Evolutionary conservation across 768 basidiomycete genomes (phyloP).

Genomic region (Mycena maculata): DNA sequence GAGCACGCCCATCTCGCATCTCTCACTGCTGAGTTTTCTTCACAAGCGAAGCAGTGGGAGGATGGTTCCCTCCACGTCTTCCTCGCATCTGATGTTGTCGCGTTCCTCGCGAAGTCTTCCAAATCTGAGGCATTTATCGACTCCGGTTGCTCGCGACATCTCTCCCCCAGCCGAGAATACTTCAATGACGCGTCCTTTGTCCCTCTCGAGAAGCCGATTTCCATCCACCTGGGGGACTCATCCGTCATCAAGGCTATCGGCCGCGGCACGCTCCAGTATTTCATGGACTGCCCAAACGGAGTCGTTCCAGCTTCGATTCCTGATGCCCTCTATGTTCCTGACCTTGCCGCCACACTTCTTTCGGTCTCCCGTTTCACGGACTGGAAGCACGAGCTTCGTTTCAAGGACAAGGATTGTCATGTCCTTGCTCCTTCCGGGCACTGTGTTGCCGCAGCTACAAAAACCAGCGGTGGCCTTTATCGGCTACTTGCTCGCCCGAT

Average conservation of each 20-base stretch:
- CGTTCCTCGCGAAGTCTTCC: slow-evolving; percentile 11
- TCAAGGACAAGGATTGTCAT: slow-evolving; percentile 15
- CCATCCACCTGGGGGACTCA: slow-evolving; percentile 25
- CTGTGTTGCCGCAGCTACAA: slow-evolving; percentile 8
- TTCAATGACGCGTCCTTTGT: slow-evolving; percentile 19
- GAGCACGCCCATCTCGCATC: slow-evolving; percentile 8
- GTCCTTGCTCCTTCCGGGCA: slow-evolving; percentile 8
- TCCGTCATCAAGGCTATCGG: slow-evolving; percentile 29
- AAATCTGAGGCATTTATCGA: slow-evolving; percentile 26
- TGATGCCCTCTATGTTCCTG: slow-evolving; percentile 30
- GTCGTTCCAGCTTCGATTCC: slow-evolving; percentile 24
- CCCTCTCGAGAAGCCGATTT: slow-evolving; percentile 24
- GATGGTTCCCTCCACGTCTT: slow-evolving; percentile 24
- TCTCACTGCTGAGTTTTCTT: slow-evolving; percentile 7
- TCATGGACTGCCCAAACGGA: slow-evolving; percentile 22
- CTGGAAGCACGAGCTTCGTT: slow-evolving; percentile 8
- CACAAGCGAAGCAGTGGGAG: slow-evolving; percentile 8
- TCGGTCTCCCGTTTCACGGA: slow-evolving; percentile 24
- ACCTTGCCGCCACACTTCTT: slow-evolving; percentile 29
- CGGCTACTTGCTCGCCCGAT: slow-evolving; percentile 10
- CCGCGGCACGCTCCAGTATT: slow-evolving; percentile 22
- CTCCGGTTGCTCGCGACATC: slow-evolving; percentile 24
- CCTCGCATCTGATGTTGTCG: slow-evolving; percentile 16
- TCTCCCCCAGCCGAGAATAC: slow-evolving; percentile 23
- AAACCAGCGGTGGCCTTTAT: slow-evolving; percentile 16